phyloP scores from a whole-genome alignment of 495 filamentous ascomycete species.

The Annulohypoxylon bovei region DNA sequence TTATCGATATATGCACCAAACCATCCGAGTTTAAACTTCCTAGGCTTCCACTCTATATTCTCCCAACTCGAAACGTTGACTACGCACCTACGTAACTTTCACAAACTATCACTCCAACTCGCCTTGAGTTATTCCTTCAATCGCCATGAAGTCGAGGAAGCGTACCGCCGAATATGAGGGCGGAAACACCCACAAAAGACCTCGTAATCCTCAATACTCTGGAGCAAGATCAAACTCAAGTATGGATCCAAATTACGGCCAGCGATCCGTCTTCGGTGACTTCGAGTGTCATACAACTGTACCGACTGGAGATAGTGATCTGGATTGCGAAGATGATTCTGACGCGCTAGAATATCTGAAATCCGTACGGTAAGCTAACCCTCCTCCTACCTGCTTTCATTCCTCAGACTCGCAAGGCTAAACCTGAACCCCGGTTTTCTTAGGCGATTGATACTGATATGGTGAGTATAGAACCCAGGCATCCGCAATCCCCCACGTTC shows the following conservation, averaged over 20 bases:
- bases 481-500: constrained; percentile 71
- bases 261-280: constrained; percentile 79
- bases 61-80: neutral
- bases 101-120: neutral
- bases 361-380: constrained; percentile 77
- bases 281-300: constrained; percentile 62
- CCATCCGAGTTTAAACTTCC: neutral
- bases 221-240: constrained; percentile 10
- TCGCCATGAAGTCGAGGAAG: constrained; percentile 49
- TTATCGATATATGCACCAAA: neutral
- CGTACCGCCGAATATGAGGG: constrained; percentile 40
- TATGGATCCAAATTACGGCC: constrained; percentile 75
- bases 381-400: constrained; percentile 24
- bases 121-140: neutral
- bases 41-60: neutral
- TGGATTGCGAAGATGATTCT: constrained; percentile 65
- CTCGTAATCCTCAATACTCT: neutral
- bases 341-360: constrained; percentile 80
- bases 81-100: neutral
- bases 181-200: constrained; percentile 28
- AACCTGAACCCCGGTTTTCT: constrained; percentile 23
- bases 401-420: constrained; percentile 32
- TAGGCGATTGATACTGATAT: constrained; percentile 50
- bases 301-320: constrained; percentile 54
- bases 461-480: constrained; percentile 75